Evolutionary conservation across 345 rosid genomes (phyloP).

Genomic region (Noccaea caerulescens): DNA sequence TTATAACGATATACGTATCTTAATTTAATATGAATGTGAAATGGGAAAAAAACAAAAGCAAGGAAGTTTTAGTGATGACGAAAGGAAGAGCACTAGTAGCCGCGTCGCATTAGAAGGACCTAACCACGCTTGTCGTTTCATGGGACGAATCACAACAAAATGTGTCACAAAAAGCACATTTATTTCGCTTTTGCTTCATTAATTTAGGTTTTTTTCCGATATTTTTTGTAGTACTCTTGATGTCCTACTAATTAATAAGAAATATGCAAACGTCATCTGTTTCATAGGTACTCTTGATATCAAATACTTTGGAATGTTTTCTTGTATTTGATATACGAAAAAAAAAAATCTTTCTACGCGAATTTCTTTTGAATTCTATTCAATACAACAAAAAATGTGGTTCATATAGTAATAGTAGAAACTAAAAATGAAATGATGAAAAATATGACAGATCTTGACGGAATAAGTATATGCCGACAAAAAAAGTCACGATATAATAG

Average conservation of each 20-base stretch:
- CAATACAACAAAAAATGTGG: background rate
- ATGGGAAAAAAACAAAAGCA: slow-evolving; percentile 33
- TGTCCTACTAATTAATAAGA: slow-evolving; percentile 6
- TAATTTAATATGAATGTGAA: slow-evolving; percentile 3
- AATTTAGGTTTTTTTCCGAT: background rate
- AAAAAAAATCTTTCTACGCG: background rate
- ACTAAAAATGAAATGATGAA: background rate
- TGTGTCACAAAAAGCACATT: slow-evolving; percentile 18
- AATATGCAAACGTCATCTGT: slow-evolving; percentile 6
- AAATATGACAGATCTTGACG: background rate
- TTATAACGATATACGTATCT: slow-evolving; percentile 24
- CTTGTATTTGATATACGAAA: background rate
- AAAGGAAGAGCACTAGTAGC: slow-evolving; percentile 41
- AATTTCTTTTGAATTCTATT: background rate
- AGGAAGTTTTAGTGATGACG: slow-evolving; percentile 33
- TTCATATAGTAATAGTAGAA: background rate
- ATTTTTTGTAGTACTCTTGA: slow-evolving; percentile 7
- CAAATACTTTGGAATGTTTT: background rate
- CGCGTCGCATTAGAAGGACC: slow-evolving; percentile 47
- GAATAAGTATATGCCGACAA: background rate
- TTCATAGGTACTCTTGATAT: background rate
- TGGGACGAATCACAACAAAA: slow-evolving; percentile 37
- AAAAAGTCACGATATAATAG: no score
- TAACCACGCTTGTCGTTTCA: slow-evolving; percentile 48
- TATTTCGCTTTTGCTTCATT: slow-evolving; percentile 29